Conservation (phyloP, 2,329 filamentous ascomycete genomes). For the Juglanconis juglandina region DNA sequence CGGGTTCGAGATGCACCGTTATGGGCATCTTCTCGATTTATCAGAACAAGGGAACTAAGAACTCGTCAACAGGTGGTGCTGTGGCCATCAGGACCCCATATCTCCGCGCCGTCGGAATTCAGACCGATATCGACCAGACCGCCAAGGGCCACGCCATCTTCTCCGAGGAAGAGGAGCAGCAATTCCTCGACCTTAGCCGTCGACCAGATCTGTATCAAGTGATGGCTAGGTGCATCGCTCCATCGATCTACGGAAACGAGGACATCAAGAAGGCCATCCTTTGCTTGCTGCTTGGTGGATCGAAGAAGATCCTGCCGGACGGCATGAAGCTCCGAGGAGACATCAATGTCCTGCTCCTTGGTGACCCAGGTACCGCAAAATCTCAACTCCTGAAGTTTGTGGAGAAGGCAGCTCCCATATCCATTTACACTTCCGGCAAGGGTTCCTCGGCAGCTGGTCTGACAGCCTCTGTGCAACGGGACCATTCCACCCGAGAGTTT, state of each 20-base stretch:
- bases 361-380: conserved; percentile 97
- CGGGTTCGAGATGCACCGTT: conserved; percentile 88
- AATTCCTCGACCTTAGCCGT: conserved; percentile 87
- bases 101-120: conserved; percentile 85
- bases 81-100: conserved; percentile 96
- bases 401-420: conserved; percentile 91
- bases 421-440: conserved; percentile 98
- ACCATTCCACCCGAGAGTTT: conserved; percentile 88
- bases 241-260: conserved; percentile 92
- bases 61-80: conserved; percentile 68
- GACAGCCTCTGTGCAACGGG: conserved; percentile 92
- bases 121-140: conserved; percentile 84
- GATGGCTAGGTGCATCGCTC: conserved; percentile 89
- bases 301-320: conserved; percentile 95
- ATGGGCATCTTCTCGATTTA: conserved; percentile 99
- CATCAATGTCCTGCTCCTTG: conserved; percentile 94
- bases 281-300: conserved; percentile 88
- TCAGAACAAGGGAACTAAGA: conserved; percentile 83
- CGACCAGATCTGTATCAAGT: conserved; percentile 87
- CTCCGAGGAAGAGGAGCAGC: conserved; percentile 93
- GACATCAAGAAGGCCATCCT: conserved; percentile 98
- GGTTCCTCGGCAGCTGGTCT: conserved; percentile 96
- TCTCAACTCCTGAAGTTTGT: conserved; percentile 97
- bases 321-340: conserved; percentile 97
- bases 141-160: conserved; percentile 81